Evolutionary conservation across 495 filamentous ascomycete species (phyloP).

Genomic region (Podospora australis): DNA sequence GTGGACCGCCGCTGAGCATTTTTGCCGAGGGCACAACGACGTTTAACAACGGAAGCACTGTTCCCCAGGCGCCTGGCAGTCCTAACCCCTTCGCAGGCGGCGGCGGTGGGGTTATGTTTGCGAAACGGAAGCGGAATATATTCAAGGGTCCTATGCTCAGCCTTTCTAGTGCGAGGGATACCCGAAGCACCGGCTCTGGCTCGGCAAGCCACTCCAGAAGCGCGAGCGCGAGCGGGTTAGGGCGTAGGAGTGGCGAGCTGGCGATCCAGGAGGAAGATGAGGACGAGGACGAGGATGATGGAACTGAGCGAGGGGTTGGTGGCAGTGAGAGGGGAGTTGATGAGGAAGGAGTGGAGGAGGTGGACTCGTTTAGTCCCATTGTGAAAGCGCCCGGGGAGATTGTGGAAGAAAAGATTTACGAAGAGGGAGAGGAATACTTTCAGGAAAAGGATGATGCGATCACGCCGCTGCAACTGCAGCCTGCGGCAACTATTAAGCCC

Average conservation of each 20-base stretch:
- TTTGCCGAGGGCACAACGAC: constrained; percentile 47
- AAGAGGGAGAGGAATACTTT: constrained; percentile 37
- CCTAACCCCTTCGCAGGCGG: constrained; percentile 35
- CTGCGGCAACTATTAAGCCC: constrained; percentile 9
- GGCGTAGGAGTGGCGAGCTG: constrained; percentile 54
- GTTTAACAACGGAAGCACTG: constrained; percentile 21
- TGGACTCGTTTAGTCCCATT: constrained; percentile 57
- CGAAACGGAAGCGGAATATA: constrained; percentile 78
- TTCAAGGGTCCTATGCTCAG: constrained; percentile 80
- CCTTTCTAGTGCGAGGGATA: constrained; percentile 13
- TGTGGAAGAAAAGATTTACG: constrained; percentile 49
- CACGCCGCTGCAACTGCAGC: constrained; percentile 8
- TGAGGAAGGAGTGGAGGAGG: constrained; percentile 54
- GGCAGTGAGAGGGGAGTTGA: constrained; percentile 19
- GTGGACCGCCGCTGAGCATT: constrained; percentile 34
- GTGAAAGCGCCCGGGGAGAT: constrained; percentile 41
- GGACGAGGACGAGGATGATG: constrained; percentile 44
- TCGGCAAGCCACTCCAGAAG: constrained; percentile 37
- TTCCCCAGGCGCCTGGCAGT: constrained; percentile 30
- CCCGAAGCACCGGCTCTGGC: constrained; percentile 23
- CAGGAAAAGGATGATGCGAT: background rate
- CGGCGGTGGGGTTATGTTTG: constrained; percentile 67
- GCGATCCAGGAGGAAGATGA: constrained; percentile 86
- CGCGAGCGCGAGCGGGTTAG: constrained; percentile 46
- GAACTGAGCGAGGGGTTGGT: background rate